Base-by-base conservation (phyloP, 1,139 yeast species). In the Lodderomyces jiufengensis region DNA sequence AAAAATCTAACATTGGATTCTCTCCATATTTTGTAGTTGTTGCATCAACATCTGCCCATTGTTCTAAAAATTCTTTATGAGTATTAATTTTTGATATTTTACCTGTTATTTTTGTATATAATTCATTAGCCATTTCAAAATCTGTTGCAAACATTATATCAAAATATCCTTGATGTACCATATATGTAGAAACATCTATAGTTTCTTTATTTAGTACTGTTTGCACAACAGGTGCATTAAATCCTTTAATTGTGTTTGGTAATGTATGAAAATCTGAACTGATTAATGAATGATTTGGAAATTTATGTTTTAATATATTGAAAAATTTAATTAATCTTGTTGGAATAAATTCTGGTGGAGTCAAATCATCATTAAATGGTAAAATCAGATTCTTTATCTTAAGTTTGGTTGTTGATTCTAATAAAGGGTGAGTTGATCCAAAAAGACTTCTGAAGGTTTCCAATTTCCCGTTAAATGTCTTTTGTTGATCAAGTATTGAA, bases 91-190 rank as follows among this genome's bases (percentile, higher is more conserved):
- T 61, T 9, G 83, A 70, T 2, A 70, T 57, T 47, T 77, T 82
- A 1, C 87, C 88, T 10, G 83, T 76, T 6, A 84, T 76, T 43
- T 75, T 76, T 21, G 66, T 64, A 52, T 87, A 87, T 43, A 86
- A 44, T 37, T 78, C 80, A 31, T 78, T 69, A 3, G 83, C 78
- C 11, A 78, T 59, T 7, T 65, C 63, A 55, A 87, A 87, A 51
- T 86, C 84, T 0, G 95, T 86, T 5, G 95, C 86, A 52, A 86
- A 86, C 81, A 85, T 78, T 34, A 87, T 86, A 55, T 86, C 95
- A 54, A 85, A 86, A 49, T 73, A 83, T 0, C 95, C 95, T 52
- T 84, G 95, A 31, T 82, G 70, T 9, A 78, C 84, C 92, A 86
- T 81, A 54, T 81, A 85, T 0, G 92, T 78, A 24, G 80, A 68